phyloP scores from a whole-genome alignment of 164 flowering plant species.

The Umbilicus rupestris region DNA sequence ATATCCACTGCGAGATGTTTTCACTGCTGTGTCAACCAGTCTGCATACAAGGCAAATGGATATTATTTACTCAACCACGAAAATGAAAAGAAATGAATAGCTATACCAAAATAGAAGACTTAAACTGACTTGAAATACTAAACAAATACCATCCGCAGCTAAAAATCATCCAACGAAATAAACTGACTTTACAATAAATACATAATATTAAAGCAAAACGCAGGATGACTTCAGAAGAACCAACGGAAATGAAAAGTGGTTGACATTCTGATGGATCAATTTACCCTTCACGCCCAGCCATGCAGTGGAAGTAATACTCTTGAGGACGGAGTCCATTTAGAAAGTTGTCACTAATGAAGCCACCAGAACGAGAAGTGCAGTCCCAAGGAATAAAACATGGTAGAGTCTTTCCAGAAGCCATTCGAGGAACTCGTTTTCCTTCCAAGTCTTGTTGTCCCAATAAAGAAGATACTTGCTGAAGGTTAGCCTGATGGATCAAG shows the following conservation, averaged over 20 bases:
- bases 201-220: background rate
- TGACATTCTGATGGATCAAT: background rate
- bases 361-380: constrained; percentile 79
- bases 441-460: too few species aligned
- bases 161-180: background rate
- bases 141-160: background rate
- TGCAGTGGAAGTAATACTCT: constrained; percentile 97
- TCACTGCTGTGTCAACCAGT: constrained; percentile 95
- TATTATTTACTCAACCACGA: constrained; percentile 1
- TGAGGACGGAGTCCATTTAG: constrained; percentile 94
- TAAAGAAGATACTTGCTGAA: too few species aligned
- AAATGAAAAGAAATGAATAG: background rate
- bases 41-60: constrained; percentile 25
- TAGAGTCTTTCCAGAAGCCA: constrained; percentile 96
- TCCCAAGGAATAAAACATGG: constrained; percentile 97
- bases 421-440: too few species aligned
- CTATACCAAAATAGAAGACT: background rate
- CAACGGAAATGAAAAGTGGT: background rate
- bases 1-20: constrained; percentile 99
- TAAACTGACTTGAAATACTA: background rate
- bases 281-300: constrained; percentile 99
- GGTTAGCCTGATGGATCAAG: constrained; percentile 54
- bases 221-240: background rate
- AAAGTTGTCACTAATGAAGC: constrained; percentile 84
- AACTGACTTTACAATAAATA: background rate